Base-by-base conservation (phyloP, 257 asterid species). In the Scutellaria baicalensis region DNA sequence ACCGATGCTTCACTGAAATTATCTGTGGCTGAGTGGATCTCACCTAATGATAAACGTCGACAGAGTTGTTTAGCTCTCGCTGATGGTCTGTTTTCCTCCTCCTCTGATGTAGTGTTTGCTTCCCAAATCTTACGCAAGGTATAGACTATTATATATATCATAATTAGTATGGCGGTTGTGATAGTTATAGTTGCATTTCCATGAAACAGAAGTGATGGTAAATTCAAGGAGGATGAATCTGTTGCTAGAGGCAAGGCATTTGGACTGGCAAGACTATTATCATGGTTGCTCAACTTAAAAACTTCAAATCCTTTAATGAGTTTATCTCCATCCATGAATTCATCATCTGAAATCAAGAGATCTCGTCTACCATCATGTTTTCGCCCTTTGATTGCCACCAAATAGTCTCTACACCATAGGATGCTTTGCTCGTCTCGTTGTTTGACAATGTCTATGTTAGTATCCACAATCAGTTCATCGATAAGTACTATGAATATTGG, bases 271-370 rank as follows among this genome's bases (percentile, higher is more conserved):
- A 87, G 89, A 79, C 74, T 83, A 40, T 84, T 81, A 40, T 82
- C 90, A 20, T 67, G 84, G 61, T 87, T 85, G 77, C 94, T 81
- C 64, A 87, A 56, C 84, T 87, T 87, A 35, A 83, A 75, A 33
- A 88, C 71, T 65, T 85, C 86, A 20, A 88, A 62, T 50, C 91
- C 95, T 47, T 66, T 64, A 27, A 84, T 64, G 57, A 75, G 75
- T 18, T 68, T 78, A 21, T 54, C 44, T 44, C 82, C 77, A 43
- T 70, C 67, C 12, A 68, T 55, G 17, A 71, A 9, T 10, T 64
- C 73, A 21, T 79, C 49, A 78, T 62, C 42, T 36, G 78, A 73
- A 62, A 87, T 68, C 55, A 73, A 71, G 71, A 85, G 59, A 64
- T 71, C 81, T 7, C 47, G 84, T 59, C 65, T 77, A 14, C 81